Base-by-base conservation (phyloP, 192 early-diverging fungal species). In the Chytriomyces confervae region DNA sequence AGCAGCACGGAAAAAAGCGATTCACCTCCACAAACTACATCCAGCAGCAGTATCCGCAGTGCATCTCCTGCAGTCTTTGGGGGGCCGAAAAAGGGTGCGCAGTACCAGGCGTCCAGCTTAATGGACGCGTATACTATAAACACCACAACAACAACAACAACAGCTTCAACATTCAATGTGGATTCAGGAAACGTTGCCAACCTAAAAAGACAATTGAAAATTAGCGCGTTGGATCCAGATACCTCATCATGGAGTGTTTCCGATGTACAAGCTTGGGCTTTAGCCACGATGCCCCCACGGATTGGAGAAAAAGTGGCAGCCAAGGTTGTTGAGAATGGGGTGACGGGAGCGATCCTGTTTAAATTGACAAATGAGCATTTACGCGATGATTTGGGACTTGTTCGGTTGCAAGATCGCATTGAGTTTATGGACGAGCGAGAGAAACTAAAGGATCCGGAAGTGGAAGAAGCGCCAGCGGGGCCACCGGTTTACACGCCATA, bases 321-420 rank as follows among this genome's bases (percentile, higher is more conserved):
- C 36, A 36, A 36, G 36, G 36, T 36, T 36, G 36, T 36, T 36
- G 36, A 36, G 36, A 36, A 36, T 36, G 36, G 36, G 36, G 36
- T 36, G 0, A 36, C 36, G 4, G 53, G 53, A 2, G 53, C 53
- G 53, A 57, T 20, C 16, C 5, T 57, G 53, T 20, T 57, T 13
- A 57, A 57, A 3, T 3, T 57, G 16, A 57, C 53, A 3, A 57
- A 57, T 20, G 53, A 57, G 53, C 53, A 57, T 57, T n/a, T 57
- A 20, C 53, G 53, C 53, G 53, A 57, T 57, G 53, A 57, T 57
- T 20, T 57, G 53, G 53, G 53, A 20, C 53, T 57, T 57, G 53
- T 57, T 2, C 13, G 20, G 53, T 57, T 57, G 53, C 13, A 57
- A 3, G 53, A 57, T 57, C 53, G 53, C 1, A 57, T 57, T 13